These are phyloP conservation scores for Cadophora sp. DNA, from an alignment of 2,329 filamentous ascomycete genomes.

Conservation along the genomic window DNA sequence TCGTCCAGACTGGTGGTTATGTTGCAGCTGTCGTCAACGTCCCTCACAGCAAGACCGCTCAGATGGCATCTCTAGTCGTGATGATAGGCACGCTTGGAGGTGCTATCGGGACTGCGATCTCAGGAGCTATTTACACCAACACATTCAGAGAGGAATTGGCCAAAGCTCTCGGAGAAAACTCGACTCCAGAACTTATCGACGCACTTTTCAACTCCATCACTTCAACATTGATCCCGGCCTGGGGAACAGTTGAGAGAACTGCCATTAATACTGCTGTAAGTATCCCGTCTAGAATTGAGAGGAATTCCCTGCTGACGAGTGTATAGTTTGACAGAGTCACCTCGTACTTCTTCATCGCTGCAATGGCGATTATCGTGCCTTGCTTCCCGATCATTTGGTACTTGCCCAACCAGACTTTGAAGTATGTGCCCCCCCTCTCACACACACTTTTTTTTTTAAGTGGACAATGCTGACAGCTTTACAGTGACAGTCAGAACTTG, in stretches of 20 bases:
- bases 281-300: background rate
- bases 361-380: background rate
- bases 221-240: background rate
- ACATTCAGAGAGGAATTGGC: background rate
- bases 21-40: background rate
- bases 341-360: background rate
- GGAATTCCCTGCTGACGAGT: background rate
- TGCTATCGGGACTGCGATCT: background rate
- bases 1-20: background rate
- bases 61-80: background rate
- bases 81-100: background rate
- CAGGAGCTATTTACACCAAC: background rate
- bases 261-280: background rate
- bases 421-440: background rate
- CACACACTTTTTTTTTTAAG: background rate
- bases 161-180: background rate
- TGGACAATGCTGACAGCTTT: background rate
- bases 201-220: background rate
- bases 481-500: background rate
- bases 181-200: background rate
- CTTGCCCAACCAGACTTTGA: background rate
- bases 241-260: background rate
- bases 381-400: background rate
- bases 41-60: background rate
- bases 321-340: background rate